These are phyloP conservation scores for Pythium aquatile DNA, from an alignment of 352 stramenopile species.

Conservation along the genomic window DNA sequence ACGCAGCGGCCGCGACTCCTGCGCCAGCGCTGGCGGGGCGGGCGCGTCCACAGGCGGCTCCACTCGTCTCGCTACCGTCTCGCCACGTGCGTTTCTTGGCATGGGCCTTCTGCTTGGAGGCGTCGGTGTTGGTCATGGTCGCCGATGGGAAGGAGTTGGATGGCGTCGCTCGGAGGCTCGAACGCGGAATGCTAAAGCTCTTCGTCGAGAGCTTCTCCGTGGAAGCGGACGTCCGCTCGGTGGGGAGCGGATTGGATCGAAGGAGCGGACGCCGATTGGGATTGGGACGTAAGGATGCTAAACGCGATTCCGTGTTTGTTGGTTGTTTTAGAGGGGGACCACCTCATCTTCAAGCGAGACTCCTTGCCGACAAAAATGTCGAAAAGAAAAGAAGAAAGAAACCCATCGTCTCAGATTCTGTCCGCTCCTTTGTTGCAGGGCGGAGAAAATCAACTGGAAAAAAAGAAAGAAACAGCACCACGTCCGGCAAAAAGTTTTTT, in stretches of 20 bases:
- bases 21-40: conserved; percentile 20
- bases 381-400: conserved; percentile 15
- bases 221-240: conserved; percentile 24
- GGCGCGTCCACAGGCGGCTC: conserved; percentile 18
- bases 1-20: conserved; percentile 36
- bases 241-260: conserved; percentile 1
- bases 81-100: conserved; percentile 60
- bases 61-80: conserved; percentile 18
- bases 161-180: neutral
- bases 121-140: conserved; percentile 31
- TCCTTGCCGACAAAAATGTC: neutral
- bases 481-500: conserved; percentile 12
- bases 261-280: conserved; percentile 14
- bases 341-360: conserved; percentile 16
- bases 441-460: conserved; percentile 9
- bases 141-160: neutral
- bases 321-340: neutral
- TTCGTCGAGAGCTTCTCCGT: neutral
- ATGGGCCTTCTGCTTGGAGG: conserved; percentile 24
- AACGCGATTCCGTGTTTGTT: conserved; percentile 9
- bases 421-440: conserved; percentile 8
- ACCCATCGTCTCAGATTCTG: conserved; percentile 2
- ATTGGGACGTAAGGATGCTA: neutral
- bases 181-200: conserved; percentile 14
- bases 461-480: conserved; percentile 21